phyloP scores from a whole-genome alignment of 169 alveolate species.

The Plasmodium adleri region DNA sequence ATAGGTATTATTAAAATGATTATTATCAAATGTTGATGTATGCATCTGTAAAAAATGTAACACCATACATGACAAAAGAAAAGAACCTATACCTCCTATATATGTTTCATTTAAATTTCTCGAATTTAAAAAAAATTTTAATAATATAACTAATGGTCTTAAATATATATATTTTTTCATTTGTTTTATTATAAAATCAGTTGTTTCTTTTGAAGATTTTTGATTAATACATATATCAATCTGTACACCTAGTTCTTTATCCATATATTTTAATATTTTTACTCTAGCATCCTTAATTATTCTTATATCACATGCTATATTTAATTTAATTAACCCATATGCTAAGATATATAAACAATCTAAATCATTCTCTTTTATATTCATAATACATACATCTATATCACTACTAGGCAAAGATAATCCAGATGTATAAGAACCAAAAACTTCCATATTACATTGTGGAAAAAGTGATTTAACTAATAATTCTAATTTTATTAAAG shows the following conservation, averaged over 20 bases:
- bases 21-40: constrained; percentile 73
- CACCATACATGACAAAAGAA: constrained; percentile 84
- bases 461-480: constrained; percentile 56
- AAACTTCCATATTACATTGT: constrained; percentile 36
- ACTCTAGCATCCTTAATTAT: constrained; percentile 63
- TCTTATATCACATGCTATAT: constrained; percentile 9
- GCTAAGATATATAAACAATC: constrained; percentile 27
- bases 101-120: constrained; percentile 85
- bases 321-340: constrained; percentile 34
- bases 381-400: constrained; percentile 58
- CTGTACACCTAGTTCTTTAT: constrained; percentile 56
- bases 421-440: constrained; percentile 69
- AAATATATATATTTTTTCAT: constrained; percentile 80
- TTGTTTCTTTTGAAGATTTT: constrained; percentile 52
- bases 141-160: constrained; percentile 82
- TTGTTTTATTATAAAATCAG: constrained; percentile 66
- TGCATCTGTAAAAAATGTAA: constrained; percentile 84
- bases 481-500: constrained; percentile 44
- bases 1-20: constrained; percentile 62
- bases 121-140: constrained; percentile 83
- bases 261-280: constrained; percentile 52
- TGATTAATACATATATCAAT: constrained; percentile 69
- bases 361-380: constrained; percentile 13
- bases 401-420: constrained; percentile 67
- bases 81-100: constrained; percentile 87